Percentiles rank a stretch among this genome's conserved stretches.
Evolutionary conservation across 225 moss, liverwort and hornwort genomes (phyloP).

Genomic region (Marchantia polymorpha): DNA sequence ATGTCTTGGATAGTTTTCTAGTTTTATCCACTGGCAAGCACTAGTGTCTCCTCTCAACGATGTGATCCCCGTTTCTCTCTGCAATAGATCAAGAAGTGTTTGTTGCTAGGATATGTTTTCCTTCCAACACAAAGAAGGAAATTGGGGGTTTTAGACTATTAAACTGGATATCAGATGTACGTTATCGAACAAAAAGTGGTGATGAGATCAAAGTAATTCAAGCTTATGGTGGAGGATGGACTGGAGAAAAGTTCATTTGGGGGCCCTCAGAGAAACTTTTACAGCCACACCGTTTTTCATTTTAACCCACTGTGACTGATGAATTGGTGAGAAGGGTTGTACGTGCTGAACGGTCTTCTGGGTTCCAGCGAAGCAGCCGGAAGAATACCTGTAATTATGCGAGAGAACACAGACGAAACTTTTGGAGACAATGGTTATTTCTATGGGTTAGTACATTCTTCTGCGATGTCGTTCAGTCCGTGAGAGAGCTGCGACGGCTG

Average conservation of each 20-base stretch:
- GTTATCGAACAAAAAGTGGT: no score
- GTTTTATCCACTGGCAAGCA: background rate
- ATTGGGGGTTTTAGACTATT: no score
- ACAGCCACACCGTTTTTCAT: background rate
- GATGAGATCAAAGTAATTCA: no score
- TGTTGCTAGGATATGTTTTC: no score
- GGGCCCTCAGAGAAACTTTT: background rate
- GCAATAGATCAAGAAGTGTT: no score
- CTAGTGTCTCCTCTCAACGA: background rate
- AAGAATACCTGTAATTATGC: slow-evolving; percentile 44
- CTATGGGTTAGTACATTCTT: background rate
- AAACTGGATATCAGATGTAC: no score
- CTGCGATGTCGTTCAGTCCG: background rate
- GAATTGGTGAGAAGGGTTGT: slow-evolving; percentile 44
- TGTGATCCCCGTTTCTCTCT: background rate
- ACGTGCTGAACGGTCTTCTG: slow-evolving; percentile 51
- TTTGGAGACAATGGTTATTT: slow-evolving; percentile 27
- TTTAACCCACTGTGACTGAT: background rate
- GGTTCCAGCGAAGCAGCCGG: slow-evolving; percentile 42
- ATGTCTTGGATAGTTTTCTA: background rate
- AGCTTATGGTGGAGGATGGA: no score
- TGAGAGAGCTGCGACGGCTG: background rate
- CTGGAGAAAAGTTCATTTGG: background rate
- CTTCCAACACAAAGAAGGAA: no score
- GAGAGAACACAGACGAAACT: slow-evolving; percentile 47